These are phyloP conservation scores for Plasmodium blacklocki DNA, from an alignment of 169 alveolate species.

Conservation along the genomic window DNA sequence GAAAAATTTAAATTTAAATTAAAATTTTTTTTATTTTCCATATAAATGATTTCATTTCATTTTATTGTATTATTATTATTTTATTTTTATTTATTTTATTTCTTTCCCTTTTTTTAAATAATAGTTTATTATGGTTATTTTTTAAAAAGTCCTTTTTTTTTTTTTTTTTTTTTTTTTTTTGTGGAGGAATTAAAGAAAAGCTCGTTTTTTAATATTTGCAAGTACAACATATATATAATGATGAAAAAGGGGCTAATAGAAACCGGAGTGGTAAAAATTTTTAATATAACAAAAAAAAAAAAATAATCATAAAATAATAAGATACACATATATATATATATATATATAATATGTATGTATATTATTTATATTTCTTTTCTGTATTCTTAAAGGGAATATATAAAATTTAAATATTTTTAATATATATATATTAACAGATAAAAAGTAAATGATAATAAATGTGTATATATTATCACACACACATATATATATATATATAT, in stretches of 20 bases:
- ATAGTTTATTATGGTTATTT: background rate
- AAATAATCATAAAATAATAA: background rate
- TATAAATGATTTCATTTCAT: too few species aligned
- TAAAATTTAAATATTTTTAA: background rate
- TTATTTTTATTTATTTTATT: background rate
- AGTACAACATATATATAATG: conserved; percentile 5
- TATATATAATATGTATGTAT: background rate
- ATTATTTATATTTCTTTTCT: background rate
- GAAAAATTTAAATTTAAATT: too few species aligned
- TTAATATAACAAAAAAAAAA: conserved; percentile 8
- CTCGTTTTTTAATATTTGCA: background rate
- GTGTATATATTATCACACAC: background rate
- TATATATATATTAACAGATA: background rate
- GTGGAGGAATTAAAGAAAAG: background rate
- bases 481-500: background rate
- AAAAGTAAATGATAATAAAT: conserved; percentile 1
- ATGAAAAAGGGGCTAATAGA: conserved; percentile 51
- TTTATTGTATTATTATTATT: background rate
- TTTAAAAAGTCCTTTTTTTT: background rate
- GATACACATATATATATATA: conserved; percentile 8
- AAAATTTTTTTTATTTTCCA: too few species aligned
- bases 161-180: background rate
- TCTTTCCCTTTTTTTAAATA: background rate
- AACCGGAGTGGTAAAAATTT: conserved; percentile 51
- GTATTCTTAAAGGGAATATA: background rate